Evolutionary conservation across 2,329 filamentous ascomycete species (phyloP), one percentile per base, ranked within the genome.

Genomic region (Purpureocillium takamizusanense): DNA sequence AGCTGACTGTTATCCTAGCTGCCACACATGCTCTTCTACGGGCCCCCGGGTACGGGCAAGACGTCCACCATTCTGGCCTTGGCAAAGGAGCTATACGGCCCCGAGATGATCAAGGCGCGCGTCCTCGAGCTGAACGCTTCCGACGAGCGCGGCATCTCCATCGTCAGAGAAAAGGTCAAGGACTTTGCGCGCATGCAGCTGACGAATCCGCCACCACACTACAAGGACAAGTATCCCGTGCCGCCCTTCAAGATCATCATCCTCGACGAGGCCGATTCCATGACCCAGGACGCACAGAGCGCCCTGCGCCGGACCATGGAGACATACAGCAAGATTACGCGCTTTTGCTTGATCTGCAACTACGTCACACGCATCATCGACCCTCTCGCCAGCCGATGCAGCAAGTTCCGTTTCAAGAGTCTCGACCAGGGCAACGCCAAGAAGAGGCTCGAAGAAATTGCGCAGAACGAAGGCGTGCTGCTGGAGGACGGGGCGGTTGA

Each of bases 91-190:
- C 83, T 99, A 43, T 98, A 94, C 65, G 94, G 92, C 1, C 92
- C 92, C 31, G 87, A 95, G 49, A 80, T 98, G 53, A 85, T 95
- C 54, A 89, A 87, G 55, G 79, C 86, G 12, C 84, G 94, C 35
- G 92, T 98, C n/a, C 86, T 98, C 44, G 94, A 98, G 67, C 81
- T 98, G 55, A 99, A 99, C 65, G 94, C 94, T 51, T 98, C 94
- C 29, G 92, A 99, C 65, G 92, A 99, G 67, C 89, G 92, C 48
- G 94, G 94, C 38, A 97, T 99, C 57, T 84, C 79, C 43, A 97
- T 99, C 47, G 90, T 99, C 29, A 84, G 92, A 37, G 87, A 95
- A 55, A 97, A 97, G 63, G 88, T 99, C 60, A 98, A 98, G 62
- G 84, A 95, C 62, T 99, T 99, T 61, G 94, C 94, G 16, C 81